Evolutionary conservation across 192 early-diverging fungal species (phyloP).

Genomic region (Helicostylum pulchrum): DNA sequence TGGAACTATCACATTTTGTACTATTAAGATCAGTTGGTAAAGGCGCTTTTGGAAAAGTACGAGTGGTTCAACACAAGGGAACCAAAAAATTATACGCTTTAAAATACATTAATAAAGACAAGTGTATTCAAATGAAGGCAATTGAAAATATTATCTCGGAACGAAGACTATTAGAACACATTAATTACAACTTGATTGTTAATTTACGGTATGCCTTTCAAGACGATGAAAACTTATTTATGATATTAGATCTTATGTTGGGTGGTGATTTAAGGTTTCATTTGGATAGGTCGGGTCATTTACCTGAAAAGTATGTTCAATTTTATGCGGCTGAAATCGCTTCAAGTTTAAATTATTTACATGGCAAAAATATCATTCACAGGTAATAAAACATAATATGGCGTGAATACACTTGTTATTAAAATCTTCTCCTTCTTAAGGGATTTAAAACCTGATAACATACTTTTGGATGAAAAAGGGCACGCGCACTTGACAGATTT

Average conservation of each 20-base stretch:
- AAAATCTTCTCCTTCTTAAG: slow-evolving; percentile 27
- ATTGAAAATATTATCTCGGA: slow-evolving; percentile 90
- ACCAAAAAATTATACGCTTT: slow-evolving; percentile 82
- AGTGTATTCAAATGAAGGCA: slow-evolving; percentile 85
- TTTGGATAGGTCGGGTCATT: slow-evolving; percentile 61
- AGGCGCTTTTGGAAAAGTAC: slow-evolving; percentile 94
- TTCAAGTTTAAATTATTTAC: slow-evolving; percentile 65
- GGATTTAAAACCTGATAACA: slow-evolving; percentile 85
- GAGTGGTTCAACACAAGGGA: slow-evolving; percentile 86
- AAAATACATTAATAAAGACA: slow-evolving; percentile 94
- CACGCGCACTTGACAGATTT: slow-evolving; percentile 84
- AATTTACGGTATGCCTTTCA: slow-evolving; percentile 95
- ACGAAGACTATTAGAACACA: slow-evolving; percentile 82
- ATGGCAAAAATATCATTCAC: slow-evolving; percentile 68
- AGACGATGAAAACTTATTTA: slow-evolving; percentile 89
- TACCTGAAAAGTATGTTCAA: slow-evolving; percentile 63
- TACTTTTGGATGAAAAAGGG: slow-evolving; percentile 72
- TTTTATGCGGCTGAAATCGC: slow-evolving; percentile 72
- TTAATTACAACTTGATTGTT: slow-evolving; percentile 79
- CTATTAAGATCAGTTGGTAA: slow-evolving; percentile 87
- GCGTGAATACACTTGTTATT: not conserved
- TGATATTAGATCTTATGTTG: slow-evolving; percentile 92
- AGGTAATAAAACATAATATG: slow-evolving; percentile 25
- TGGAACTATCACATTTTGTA: slow-evolving; percentile 74
- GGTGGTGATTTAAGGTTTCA: slow-evolving; percentile 95